Conservation (phyloP, 2,329 filamentous ascomycete species). For the Diaporthe longicolla region DNA sequence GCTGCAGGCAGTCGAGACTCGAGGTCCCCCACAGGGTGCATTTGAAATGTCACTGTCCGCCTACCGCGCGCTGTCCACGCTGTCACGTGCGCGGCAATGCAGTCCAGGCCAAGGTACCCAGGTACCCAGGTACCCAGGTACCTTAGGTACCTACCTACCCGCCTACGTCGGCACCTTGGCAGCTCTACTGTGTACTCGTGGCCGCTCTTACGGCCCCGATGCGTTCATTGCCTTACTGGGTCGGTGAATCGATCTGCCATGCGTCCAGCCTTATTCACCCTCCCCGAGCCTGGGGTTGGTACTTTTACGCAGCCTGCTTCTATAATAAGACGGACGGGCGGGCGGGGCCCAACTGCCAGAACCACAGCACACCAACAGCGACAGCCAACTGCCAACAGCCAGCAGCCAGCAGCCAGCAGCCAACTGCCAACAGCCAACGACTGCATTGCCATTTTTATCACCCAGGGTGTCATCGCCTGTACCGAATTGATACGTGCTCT, state of each 20-base stretch:
- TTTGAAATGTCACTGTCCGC: too few relatives aligned
- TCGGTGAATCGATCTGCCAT: neutral
- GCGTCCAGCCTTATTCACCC: neutral
- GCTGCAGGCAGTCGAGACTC: neutral
- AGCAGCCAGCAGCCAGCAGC: too few relatives aligned
- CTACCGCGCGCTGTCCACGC: neutral
- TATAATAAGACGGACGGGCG: constrained; percentile 20
- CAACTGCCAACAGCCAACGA: neutral
- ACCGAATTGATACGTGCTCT: neutral
- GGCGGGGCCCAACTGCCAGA: neutral
- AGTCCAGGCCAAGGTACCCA: too few relatives aligned
- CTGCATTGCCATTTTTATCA: constrained; percentile 12
- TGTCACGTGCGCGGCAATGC: constrained; percentile 4
- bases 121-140: too few relatives aligned
- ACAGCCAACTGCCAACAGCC: neutral
- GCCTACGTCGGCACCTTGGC: too few relatives aligned
- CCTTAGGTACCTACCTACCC: too few relatives aligned
- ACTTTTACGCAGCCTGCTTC: constrained; percentile 5
- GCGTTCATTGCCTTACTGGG: neutral
- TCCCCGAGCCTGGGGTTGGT: neutral
- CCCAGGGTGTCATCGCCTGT: constrained; percentile 10
- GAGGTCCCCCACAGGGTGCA: too few relatives aligned
- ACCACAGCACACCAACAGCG: too few relatives aligned
- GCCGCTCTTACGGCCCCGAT: too few relatives aligned
- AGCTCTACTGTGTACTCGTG: too few relatives aligned